Evolutionary conservation across 2,329 filamentous ascomycete species (phyloP), one percentile per base, ranked within the genome.

Genomic region (Cladophialophora chaetospira): DNA sequence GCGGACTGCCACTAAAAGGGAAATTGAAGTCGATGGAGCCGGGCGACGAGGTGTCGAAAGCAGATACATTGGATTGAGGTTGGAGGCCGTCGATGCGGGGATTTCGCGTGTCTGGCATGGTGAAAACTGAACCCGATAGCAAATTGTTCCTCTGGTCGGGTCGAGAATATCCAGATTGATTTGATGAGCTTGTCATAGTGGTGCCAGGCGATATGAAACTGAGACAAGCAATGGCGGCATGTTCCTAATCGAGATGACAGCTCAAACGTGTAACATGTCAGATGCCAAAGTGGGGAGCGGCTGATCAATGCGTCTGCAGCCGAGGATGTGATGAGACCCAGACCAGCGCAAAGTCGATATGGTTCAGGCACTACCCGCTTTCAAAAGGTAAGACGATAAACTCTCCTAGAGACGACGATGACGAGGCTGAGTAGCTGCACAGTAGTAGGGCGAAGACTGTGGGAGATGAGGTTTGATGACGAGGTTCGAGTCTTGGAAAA

Each of bases 11-110:
- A 33, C 26, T 40, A 43, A 64, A 64, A n/a, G 59, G 57, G 33
- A 64, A 64, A 26, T 53, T 60, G 49, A 62, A 60, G 35, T 64
- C 62, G 31, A 58, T 42, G 4, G 61, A 63, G 11, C 40, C 45
- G 25, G 62, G 59, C 13, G 59, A 62, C 28, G 59, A 62, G n/a
- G 59, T 40, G 36, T 64, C 62, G 43, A 62, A 62, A 11, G 38
- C 47, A 4, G 62, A 58, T 15, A 56, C 46, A 17, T 57, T 60
- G 23, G 50, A 47, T 10, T 53, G 44, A 38, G 26, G 51, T 53
- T 59, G 61, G 38, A 60, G 35, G 21, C 40, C 46, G 44, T 62
- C 62, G 26, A 60, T 59, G 51, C 62, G 60, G 55, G 54, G 57
- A 43, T 64, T 62, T 15, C 49, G 61, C 29, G 50, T 38, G 50